Percentiles rank a stretch among this genome's conserved stretches.
Evolutionary conservation across 345 rosid genomes (phyloP).

Genomic region (Ceriops decandra): DNA sequence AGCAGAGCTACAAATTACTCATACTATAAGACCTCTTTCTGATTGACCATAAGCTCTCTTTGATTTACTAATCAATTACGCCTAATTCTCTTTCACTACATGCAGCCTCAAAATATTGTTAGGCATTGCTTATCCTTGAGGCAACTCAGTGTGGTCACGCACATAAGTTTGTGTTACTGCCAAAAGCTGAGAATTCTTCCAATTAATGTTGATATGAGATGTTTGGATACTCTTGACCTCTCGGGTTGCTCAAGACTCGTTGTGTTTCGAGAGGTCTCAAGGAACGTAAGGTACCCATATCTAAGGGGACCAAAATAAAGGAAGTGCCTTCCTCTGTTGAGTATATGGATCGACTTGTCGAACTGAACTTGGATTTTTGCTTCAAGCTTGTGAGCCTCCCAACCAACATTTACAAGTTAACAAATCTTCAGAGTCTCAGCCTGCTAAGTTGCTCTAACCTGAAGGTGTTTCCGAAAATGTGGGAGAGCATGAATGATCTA

Average conservation of each 20-base stretch:
- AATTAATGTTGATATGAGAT: background rate
- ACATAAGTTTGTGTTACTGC: background rate
- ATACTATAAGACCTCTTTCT: too few species aligned
- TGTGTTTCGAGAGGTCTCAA: background rate
- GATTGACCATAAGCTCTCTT: too few species aligned
- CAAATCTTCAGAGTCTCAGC: background rate
- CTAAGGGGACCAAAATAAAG: conserved; percentile 2
- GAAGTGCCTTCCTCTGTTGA: too few species aligned
- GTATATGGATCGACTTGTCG: too few species aligned
- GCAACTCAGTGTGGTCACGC: background rate
- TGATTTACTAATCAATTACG: too few species aligned
- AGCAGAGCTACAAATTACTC: too few species aligned
- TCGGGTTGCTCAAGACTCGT: conserved; percentile 3
- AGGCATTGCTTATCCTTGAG: background rate
- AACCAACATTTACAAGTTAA: too few species aligned
- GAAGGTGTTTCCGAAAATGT: conserved; percentile 1
- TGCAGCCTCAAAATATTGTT: too few species aligned
- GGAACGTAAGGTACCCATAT: background rate
- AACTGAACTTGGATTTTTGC: too few species aligned
- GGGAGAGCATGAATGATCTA: background rate
- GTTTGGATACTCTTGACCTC: conserved; percentile 12
- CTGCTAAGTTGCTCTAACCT: background rate
- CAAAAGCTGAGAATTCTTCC: conserved; percentile 10
- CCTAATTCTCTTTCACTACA: too few species aligned
- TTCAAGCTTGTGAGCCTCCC: too few species aligned